Percentiles rank a stretch among this genome's conserved stretches.
Evolutionary conservation across 805 yeast genomes (phyloP).

Genomic region (Teunomyces gatunensis): DNA sequence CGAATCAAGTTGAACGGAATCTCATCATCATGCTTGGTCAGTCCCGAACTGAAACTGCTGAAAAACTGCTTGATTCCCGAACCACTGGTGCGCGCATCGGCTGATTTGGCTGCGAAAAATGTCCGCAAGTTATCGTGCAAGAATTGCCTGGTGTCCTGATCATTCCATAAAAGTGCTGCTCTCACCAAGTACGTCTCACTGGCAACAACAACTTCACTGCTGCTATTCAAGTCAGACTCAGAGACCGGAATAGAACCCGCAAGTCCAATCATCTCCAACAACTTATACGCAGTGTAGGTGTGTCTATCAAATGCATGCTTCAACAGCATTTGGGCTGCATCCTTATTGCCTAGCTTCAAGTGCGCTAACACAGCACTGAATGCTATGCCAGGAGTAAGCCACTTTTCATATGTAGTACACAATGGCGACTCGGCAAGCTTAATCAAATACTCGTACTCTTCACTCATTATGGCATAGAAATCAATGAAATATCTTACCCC

Average conservation of each 20-base stretch:
- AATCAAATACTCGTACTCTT: conserved; percentile 60
- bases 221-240: conserved; percentile 18
- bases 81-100: background rate
- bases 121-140: conserved; percentile 41
- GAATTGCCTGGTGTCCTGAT: conserved; percentile 44
- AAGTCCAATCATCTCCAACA: conserved; percentile 50
- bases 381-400: conserved; percentile 73
- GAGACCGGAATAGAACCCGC: conserved; percentile 15
- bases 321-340: conserved; percentile 49
- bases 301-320: conserved; percentile 50
- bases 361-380: conserved; percentile 67
- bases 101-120: conserved; percentile 2
- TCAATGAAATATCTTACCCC: conserved; percentile 85
- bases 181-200: conserved; percentile 60
- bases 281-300: conserved; percentile 54
- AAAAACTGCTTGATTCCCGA: conserved; percentile 15
- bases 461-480: conserved; percentile 65
- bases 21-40: conserved; percentile 17
- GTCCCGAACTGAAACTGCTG: conserved; percentile 5
- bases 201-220: conserved; percentile 36
- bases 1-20: conserved; percentile 64
- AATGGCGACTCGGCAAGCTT: conserved; percentile 57
- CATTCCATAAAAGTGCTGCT: conserved; percentile 55
- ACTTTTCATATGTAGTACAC: conserved; percentile 53
- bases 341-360: conserved; percentile 38